Base-by-base conservation (phyloP, 176 grass and related monocot species). In the Cymbopogon citratus region DNA sequence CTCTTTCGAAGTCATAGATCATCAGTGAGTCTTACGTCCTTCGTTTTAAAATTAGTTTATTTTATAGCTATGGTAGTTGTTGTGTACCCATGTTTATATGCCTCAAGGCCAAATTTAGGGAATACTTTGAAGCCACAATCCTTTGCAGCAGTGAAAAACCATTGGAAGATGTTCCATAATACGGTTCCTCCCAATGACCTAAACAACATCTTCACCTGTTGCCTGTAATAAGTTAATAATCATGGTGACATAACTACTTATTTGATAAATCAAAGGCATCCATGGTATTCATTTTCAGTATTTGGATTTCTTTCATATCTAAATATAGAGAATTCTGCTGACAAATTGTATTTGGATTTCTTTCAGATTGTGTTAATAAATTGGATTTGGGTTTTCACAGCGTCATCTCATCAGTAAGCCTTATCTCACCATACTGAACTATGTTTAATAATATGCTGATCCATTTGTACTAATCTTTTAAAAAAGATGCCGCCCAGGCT, bases 71-170 rank as follows among this genome's bases (percentile, higher is more conserved):
- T 0, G 10, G 2, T 25, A 44, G 5, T 73, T 28, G 13, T 73
- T 72, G 38, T 8, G 0, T 65, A 90, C 90, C 69, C 87, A 3
- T 61, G 82, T 15, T 71, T 51, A 14, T 83, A 89, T 1, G 92
- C 89, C 14, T 84, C 45, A 10, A 94, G 74, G 5, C 92, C 92
- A 14, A 94, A 89, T 0, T 78, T 85, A 7, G 92, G 92, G 77
- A 94, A 94, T 14, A 69, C 10, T 51, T 12, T 15, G 73, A 94
- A 94, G 46, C 92, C 92, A 24, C 92, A 94, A 14, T 7, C 59
- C 3, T 63, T 74, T 36, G 80, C 80, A 0, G 81, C 84, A 35
- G 84, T 40, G 40, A 79, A 94, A 43, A 94, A 94, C 89, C 92
- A 94, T 39, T 89, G 87, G 84, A 91, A 89, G 39, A 85, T 3